Percentiles rank a stretch among this genome's conserved stretches.
Evolutionary conservation across 345 rosid genomes (phyloP).

Genomic region (Eucalyptus marginata): DNA sequence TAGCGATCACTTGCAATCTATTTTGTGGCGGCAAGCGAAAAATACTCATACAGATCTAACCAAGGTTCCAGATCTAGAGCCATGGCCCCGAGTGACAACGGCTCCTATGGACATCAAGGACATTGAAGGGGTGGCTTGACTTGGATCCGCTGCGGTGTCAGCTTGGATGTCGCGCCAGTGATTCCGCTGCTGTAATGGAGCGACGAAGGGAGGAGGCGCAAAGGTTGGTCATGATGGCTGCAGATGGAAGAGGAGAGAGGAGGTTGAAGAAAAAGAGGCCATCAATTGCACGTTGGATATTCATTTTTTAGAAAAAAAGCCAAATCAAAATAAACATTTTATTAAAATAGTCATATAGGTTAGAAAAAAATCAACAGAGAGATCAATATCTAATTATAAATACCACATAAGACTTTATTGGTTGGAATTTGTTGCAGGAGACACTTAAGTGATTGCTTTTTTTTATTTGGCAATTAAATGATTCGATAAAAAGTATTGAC

Average conservation of each 20-base stretch:
- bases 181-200: background rate
- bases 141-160: background rate
- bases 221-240: background rate
- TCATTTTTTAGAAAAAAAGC: background rate
- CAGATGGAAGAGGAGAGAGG: background rate
- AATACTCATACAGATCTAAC: background rate
- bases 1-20: background rate
- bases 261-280: background rate
- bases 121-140: background rate
- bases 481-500: too few relatives aligned
- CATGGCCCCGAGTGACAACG: background rate
- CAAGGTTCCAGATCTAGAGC: background rate
- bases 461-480: too few relatives aligned
- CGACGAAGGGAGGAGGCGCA: background rate
- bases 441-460: too few relatives aligned
- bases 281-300: background rate
- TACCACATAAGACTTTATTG: background rate
- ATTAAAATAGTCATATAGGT: background rate
- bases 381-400: too few relatives aligned
- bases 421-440: accelerated
- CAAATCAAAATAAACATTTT: background rate
- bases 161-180: too few relatives aligned
- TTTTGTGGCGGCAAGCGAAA: background rate
- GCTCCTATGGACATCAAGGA: background rate
- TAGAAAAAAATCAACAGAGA: too few relatives aligned